Evolutionary conservation across 1,284 basidiomycete species (phyloP), one percentile per base, ranked within the genome.

Genomic region (Boletus calvinii): DNA sequence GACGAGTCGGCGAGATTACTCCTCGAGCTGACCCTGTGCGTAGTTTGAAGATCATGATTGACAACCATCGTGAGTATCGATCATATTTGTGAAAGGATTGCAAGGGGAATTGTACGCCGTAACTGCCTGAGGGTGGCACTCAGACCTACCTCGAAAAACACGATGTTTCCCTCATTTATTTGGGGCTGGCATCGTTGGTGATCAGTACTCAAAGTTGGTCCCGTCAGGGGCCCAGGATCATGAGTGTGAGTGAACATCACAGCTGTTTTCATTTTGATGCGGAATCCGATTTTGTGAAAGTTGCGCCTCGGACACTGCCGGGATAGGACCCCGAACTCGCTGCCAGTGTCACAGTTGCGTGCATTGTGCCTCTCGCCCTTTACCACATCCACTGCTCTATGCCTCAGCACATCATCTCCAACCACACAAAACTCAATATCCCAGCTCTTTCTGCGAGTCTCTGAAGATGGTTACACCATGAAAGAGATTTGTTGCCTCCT

Each of bases 201-300:
- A 26, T 26, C 26, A 6, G 7, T 26, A 26, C 26, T 26, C 26
- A 7, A 10, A 37, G 17, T 26, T n/a, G 44, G 18, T 24, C 29
- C 13, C 24, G 37, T 9, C 36, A 31, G 30, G 35, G 45, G 26
- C 4, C 34, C 34, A 10, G 35, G 26, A 26, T 15, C 32, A 46
- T 46, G 35, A 29, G 43, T 18, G 24, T 46, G 35, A 29, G 43
- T 18, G 24, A 20, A 37, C 9, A 8, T 43, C 5, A 22, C 29
- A 32, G 38, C 37, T 6, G n/a, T 48, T 41, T 34, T 41, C n/a
- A 48, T 39, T 39, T 47, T 39, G 46, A 47, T 47, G 36, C 6
- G 20, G 20, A 48, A 32, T 48, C 20, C 20, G 17, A 39, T 30
- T 8, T 42, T 42, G 12, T 30, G 26, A 36, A 37, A 50, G 34